Base-by-base conservation (phyloP, 257 asterid species). In the Prunella vulgaris region DNA sequence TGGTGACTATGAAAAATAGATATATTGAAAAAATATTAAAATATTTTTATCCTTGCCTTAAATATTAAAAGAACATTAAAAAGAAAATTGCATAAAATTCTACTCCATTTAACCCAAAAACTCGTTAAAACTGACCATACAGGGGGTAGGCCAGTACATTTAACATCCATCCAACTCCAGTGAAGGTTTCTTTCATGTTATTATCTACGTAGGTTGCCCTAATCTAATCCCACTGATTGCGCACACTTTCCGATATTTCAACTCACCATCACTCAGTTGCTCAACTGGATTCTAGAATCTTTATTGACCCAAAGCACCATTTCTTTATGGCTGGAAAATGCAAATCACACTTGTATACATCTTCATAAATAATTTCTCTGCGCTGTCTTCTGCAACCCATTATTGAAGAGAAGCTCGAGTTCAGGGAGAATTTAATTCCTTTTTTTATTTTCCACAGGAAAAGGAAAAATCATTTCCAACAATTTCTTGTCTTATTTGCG, bases 271-370 rank as follows among this genome's bases (percentile, higher is more conserved):
- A n/a, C n/a, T n/a, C n/a, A n/a, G n/a, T 54, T 18, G 52, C 60
- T 54, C 42, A 51, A 24, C 74, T 68, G 70, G 64, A 74, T 66
- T 67, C 69, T 48, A 9, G 65, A 60, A 64, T 68, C 32, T 13
- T 32, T 68, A 24, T 56, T 57, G 74, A 37, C 74, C 63, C n/a
- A 10, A 49, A 33, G n/a, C 62, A 49, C 3, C 44, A 38, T 22
- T 18, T 24, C n/a, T 28, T 21, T n/a, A 37, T 21, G 52, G 35
- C 51, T 63, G 25, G 24, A 46, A 49, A 59, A 33, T 1, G 15
- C 28, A 40, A 42, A 68, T 68, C 42, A 21, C 62, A 53, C 33
- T 53, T 9, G 12, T 10, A 53, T 13, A 32, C 7, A 30, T 0
- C 49, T 18, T 33, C 48, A 17, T 33, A 8, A 10, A 22, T 5